Evolutionary conservation across 2,329 filamentous ascomycete genomes (phyloP).

Genomic region (Colletotrichum viniferum): DNA sequence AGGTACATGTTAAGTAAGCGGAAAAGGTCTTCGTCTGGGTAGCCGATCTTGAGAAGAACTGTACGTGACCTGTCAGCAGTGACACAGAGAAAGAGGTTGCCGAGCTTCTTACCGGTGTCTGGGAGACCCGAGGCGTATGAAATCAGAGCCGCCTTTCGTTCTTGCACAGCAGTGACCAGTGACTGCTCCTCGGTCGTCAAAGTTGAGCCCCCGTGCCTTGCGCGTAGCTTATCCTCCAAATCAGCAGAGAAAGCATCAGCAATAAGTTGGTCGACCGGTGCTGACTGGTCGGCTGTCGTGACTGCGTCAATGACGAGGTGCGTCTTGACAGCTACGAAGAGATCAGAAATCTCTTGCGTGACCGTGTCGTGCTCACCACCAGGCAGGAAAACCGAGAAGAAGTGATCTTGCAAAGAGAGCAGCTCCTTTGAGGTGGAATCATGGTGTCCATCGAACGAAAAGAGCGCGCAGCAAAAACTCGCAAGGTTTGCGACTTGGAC

Average conservation of each 20-base stretch:
- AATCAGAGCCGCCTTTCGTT: slow-evolving; percentile 36
- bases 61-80: slow-evolving; percentile 40
- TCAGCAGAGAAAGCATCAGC: slow-evolving; percentile 61
- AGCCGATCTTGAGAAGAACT: slow-evolving; percentile 15
- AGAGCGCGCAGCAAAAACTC: slow-evolving; percentile 42
- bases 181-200: slow-evolving; percentile 38
- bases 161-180: slow-evolving; percentile 36
- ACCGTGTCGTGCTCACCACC: slow-evolving; percentile 43
- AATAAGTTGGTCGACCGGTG: slow-evolving; percentile 53
- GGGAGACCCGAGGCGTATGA: slow-evolving; percentile 7
- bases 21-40: slow-evolving; percentile 25
- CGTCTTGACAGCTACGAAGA: slow-evolving; percentile 53
- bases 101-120: slow-evolving; percentile 22
- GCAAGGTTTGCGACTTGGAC: slow-evolving; percentile 55
- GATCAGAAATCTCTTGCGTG: slow-evolving; percentile 42
- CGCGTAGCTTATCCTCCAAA: slow-evolving; percentile 52
- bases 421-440: slow-evolving; percentile 37
- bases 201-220: slow-evolving; percentile 33
- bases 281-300: slow-evolving; percentile 51
- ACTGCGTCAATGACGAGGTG: slow-evolving; percentile 57
- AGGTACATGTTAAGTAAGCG: slow-evolving; percentile 36
- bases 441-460: slow-evolving; percentile 46
- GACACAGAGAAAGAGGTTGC: slow-evolving; percentile 30
- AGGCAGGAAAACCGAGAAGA: slow-evolving; percentile 45
- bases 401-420: slow-evolving; percentile 47